Conservation (phyloP, 2,329 filamentous ascomycete genomes). For the Gaeumannomyces sp. region DNA sequence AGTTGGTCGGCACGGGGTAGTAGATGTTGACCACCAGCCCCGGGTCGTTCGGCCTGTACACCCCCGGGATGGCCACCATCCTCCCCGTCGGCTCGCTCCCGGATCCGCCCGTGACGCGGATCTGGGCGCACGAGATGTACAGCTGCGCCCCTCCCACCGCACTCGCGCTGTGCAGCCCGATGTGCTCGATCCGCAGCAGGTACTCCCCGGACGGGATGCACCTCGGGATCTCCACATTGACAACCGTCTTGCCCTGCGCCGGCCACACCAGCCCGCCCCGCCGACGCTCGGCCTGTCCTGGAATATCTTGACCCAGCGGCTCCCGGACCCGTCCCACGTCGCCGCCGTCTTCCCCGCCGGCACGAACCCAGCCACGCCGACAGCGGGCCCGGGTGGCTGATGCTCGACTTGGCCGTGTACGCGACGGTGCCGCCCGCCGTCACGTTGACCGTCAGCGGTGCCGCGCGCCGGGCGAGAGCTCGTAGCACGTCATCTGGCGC, state of each 20-base stretch:
- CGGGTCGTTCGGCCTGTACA: conserved; percentile 23
- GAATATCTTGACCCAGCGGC: conserved; percentile 37
- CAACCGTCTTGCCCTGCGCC: conserved; percentile 23
- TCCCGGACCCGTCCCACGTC: conserved; percentile 31
- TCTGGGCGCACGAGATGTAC: conserved; percentile 26
- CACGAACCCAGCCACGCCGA: conserved; percentile 35
- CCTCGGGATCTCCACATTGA: conserved; percentile 24
- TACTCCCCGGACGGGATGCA: conserved; percentile 29
- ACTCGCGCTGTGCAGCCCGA: conserved; percentile 27
- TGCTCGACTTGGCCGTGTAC: conserved; percentile 32
- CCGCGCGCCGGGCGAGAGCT: conserved; percentile 29
- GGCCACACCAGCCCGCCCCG: conserved; percentile 31
- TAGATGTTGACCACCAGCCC: conserved; percentile 22
- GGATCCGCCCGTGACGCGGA: conserved; percentile 21
- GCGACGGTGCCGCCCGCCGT: conserved; percentile 36
- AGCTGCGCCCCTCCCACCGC: conserved; percentile 27
- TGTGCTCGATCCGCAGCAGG: conserved; percentile 30
- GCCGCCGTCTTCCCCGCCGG: conserved; percentile 29
- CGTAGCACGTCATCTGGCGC: conserved; percentile 42
- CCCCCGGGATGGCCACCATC: conserved; percentile 24
- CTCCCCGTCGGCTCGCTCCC: conserved; percentile 16
- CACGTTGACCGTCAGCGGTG: conserved; percentile 33
- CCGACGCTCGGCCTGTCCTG: conserved; percentile 31
- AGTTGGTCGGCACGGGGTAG: conserved; percentile 32
- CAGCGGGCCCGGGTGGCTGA: conserved; percentile 34